phyloP scores from a whole-genome alignment of 2,329 filamentous ascomycete species.

The Epichloe typhina region DNA sequence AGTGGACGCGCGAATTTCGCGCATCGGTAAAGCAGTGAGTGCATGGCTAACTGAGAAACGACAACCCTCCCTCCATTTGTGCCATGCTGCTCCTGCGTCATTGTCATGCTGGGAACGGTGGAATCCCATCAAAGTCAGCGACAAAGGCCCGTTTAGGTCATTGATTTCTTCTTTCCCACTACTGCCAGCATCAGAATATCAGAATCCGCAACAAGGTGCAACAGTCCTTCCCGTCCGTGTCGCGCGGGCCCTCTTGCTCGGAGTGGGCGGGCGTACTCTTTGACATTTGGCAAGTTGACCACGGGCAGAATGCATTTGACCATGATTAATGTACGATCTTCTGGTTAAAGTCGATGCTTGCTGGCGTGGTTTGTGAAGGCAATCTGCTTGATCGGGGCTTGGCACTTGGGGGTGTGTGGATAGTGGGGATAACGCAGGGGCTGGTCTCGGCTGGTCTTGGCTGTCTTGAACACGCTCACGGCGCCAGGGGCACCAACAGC shows the following conservation, averaged over 20 bases:
- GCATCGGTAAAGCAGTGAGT: no score
- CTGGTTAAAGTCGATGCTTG: constrained; percentile 5
- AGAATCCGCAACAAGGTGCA: not conserved
- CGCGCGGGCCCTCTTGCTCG: not conserved
- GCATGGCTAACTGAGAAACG: no score
- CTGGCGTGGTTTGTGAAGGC: not conserved
- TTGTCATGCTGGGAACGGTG: not conserved
- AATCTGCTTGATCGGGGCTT: not conserved
- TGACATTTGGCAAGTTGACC: not conserved
- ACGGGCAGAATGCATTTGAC: constrained; percentile 2
- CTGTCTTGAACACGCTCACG: constrained; percentile 1
- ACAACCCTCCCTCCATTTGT: no score
- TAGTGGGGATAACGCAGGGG: not conserved
- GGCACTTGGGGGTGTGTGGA: constrained; percentile 1
- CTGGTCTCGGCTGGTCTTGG: not conserved
- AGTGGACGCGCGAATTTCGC: no score
- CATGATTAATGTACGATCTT: constrained; percentile 5
- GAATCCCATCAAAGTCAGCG: not conserved
- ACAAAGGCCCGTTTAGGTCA: not conserved
- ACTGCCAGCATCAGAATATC: not conserved
- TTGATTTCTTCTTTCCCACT: not conserved
- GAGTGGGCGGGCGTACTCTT: not conserved
- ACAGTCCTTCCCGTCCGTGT: not conserved
- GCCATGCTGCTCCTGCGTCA: no score
- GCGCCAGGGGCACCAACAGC: not conserved